Evolutionary conservation across 345 rosid species (phyloP), one percentile per base, ranked within the genome.

Genomic region (Aquilaria yunnanensis): DNA sequence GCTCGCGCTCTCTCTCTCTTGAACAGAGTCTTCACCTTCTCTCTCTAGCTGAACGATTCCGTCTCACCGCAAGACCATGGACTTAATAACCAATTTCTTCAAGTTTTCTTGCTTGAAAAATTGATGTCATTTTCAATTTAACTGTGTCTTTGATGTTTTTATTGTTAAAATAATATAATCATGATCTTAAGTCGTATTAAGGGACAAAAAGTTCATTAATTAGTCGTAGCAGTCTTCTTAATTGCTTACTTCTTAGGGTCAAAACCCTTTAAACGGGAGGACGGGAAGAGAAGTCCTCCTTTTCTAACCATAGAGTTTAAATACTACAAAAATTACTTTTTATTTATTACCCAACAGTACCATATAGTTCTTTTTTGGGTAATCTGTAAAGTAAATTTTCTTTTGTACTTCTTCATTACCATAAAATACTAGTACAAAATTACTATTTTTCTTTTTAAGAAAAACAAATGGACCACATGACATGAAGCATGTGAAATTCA

Each of bases 181-280:
- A 37, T 37, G 43, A 37, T 53, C 16, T 49, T 32, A 51, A 61
- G 65, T 61, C 47, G 37, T 61, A n/a, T 57, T 59, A 59, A 32
- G 58, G 45, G 70, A 60, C 72, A 59, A 72, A 54, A 10, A 30
- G 51, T 54, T 46, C 7, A 37, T 45, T 45, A 8, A 41, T 54
- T 23, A 23, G 23, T 13, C 11, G 0, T 30, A 9, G 13, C 14
- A 12, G 65, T 14, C 32, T 50, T 48, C 3, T 54, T 56, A 29
- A 51, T 68, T 65, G 34, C 60, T 30, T 16, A 48, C 45, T 33
- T 16, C 43, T 46, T 47, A 14, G 12, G 63, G 70, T 73, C 72
- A 73, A 64, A 68, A 62, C 59, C 66, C 65, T 54, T 61, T 59
- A 49, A 58, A 54, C 54, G 16, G 31, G 56, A 50, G 37, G 68